Evolutionary conservation across 495 filamentous ascomycete species (phyloP).

Genomic region (Viridothelium virens): DNA sequence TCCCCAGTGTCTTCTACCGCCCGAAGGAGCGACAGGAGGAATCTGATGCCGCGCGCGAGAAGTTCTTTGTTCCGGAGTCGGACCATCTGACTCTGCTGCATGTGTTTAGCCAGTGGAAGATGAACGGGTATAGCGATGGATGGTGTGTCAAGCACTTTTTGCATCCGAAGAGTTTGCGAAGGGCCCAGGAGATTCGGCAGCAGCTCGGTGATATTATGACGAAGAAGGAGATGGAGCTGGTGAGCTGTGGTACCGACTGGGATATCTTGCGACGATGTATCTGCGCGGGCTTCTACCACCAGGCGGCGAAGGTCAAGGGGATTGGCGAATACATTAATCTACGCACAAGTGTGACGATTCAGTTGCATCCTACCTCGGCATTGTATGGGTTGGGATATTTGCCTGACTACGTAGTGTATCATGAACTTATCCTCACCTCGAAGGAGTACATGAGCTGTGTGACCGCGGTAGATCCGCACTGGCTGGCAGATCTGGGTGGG

Average conservation of each 20-base stretch:
- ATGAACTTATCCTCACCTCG: constrained; percentile 92
- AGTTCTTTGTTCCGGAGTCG: constrained; percentile 96
- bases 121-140: constrained; percentile 78
- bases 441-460: constrained; percentile 99
- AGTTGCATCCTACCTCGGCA: constrained; percentile 87
- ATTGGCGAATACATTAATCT: constrained; percentile 97
- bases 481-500: constrained; percentile 96
- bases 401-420: constrained; percentile 95
- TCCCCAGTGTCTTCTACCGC: constrained; percentile 93
- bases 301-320: constrained; percentile 94
- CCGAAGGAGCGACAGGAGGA: constrained; percentile 97
- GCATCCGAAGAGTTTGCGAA: constrained; percentile 80
- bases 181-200: constrained; percentile 87
- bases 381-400: constrained; percentile 88
- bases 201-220: constrained; percentile 94
- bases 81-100: constrained; percentile 95
- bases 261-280: constrained; percentile 93
- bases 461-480: constrained; percentile 92
- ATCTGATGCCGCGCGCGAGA: constrained; percentile 91
- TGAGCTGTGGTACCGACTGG: constrained; percentile 93
- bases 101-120: constrained; percentile 92
- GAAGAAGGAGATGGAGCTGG: constrained; percentile 78
- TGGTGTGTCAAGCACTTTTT: constrained; percentile 94
- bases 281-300: constrained; percentile 95
- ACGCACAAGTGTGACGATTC: constrained; percentile 84